Percentiles rank a stretch among this genome's conserved stretches.
phyloP scores from a whole-genome alignment of 257 asterid genomes.

The Nicotiana undulata region DNA sequence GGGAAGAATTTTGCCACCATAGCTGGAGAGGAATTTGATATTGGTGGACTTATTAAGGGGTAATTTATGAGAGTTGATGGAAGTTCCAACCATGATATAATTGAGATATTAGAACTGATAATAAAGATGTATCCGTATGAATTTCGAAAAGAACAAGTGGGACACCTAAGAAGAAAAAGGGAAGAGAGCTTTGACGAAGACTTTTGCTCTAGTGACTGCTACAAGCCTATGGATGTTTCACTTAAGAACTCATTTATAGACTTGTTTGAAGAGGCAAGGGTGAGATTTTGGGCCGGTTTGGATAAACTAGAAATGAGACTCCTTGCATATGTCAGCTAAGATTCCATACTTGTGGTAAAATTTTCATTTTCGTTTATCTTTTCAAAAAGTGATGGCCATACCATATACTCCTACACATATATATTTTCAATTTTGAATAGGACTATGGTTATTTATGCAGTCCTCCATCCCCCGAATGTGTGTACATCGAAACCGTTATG shows the following conservation, averaged over 20 bases:
- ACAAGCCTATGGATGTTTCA: conserved; percentile 48
- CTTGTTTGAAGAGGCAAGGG: background rate
- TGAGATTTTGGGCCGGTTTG: background rate
- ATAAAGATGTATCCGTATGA: background rate
- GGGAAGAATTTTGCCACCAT: conserved; percentile 84
- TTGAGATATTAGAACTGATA: background rate
- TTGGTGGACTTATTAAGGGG: background rate
- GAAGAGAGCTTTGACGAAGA: conserved; percentile 13
- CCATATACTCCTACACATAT: no score
- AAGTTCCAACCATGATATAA: conserved; percentile 37
- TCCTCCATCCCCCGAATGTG: no score
- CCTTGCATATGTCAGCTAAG: background rate
- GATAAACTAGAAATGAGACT: background rate
- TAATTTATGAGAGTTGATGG: background rate
- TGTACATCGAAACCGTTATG: no score
- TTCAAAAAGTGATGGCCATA: background rate
- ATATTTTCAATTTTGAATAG: no score
- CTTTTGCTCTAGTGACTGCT: conserved; percentile 26
- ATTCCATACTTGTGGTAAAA: no score
- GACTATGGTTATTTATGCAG: no score
- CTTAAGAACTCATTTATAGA: conserved; percentile 42
- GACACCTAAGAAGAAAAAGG: background rate
- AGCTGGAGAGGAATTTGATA: conserved; percentile 63
- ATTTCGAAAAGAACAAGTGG: background rate
- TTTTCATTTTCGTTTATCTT: background rate